phyloP scores from a whole-genome alignment of 2,329 filamentous ascomycete species.

The Cladophialophora psammophila region DNA sequence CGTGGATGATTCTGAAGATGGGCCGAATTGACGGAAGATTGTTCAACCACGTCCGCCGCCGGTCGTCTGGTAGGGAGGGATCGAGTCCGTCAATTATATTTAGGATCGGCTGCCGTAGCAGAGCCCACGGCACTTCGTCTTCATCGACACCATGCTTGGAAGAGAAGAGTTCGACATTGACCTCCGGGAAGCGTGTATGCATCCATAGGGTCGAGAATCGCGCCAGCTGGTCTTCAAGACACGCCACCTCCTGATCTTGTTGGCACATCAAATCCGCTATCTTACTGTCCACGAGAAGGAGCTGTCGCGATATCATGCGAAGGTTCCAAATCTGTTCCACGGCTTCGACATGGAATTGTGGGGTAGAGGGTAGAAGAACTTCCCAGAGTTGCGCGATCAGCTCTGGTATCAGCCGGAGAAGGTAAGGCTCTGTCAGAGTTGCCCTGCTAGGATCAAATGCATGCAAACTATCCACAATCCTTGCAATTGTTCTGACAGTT shows the following conservation, averaged over 20 bases:
- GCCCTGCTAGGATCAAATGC: constrained; percentile 40
- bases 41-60: constrained; percentile 34
- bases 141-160: constrained; percentile 24
- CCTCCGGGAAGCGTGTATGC: constrained; percentile 60
- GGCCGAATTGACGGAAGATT: constrained; percentile 32
- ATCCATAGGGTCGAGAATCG: constrained; percentile 81
- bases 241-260: constrained; percentile 45
- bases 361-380: constrained; percentile 79
- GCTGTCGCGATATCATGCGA: constrained; percentile 72
- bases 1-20: constrained; percentile 32
- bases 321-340: constrained; percentile 86
- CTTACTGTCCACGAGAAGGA: constrained; percentile 75
- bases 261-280: constrained; percentile 36
- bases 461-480: constrained; percentile 32
- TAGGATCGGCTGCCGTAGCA: constrained; percentile 34
- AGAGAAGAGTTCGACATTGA: constrained; percentile 34
- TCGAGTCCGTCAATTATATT: constrained; percentile 31
- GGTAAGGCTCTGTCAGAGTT: constrained; percentile 48
- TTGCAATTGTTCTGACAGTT: constrained; percentile 23
- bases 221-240: constrained; percentile 64
- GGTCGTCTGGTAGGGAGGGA: constrained; percentile 26
- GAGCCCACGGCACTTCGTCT: constrained; percentile 35
- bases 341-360: constrained; percentile 94
- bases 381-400: constrained; percentile 79
- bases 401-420: constrained; percentile 68